These are phyloP conservation scores for Dalbergia oliveri DNA, from an alignment of 306 rosid genomes.

Conservation along the genomic window DNA sequence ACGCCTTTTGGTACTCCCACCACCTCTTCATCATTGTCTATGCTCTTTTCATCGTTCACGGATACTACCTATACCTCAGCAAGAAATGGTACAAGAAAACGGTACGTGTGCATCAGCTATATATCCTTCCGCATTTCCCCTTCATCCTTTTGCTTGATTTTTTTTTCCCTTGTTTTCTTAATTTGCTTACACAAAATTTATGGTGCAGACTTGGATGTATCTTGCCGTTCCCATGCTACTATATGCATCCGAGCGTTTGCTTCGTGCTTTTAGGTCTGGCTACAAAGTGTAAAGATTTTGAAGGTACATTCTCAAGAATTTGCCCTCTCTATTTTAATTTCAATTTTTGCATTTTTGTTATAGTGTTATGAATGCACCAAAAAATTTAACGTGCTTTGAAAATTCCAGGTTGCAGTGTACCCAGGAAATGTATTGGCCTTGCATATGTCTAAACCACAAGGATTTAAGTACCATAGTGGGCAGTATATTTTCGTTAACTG, in stretches of 20 bases:
- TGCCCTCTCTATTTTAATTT: constrained; percentile 4
- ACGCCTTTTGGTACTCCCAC: constrained; percentile 97
- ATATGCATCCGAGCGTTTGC: constrained; percentile 81
- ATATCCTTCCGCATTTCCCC: not conserved
- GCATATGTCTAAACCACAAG: constrained; percentile 87
- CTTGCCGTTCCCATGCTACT: constrained; percentile 75
- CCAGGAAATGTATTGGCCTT: constrained; percentile 93
- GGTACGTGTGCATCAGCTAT: constrained; percentile 49
- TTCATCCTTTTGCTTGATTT: not conserved
- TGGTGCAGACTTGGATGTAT: constrained; percentile 89
- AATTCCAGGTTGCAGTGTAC: constrained; percentile 86
- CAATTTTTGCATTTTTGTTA: not conserved
- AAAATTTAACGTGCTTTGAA: not conserved
- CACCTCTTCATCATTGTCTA: constrained; percentile 88
- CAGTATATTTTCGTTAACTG: constrained; percentile 87
- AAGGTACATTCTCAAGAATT: constrained; percentile 56
- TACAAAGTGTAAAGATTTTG: constrained; percentile 69
- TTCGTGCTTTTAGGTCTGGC: constrained; percentile 87
- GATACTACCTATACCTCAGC: constrained; percentile 79
- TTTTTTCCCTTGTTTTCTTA: constrained; percentile 8
- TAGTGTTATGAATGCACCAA: not conserved
- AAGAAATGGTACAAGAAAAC: constrained; percentile 90
- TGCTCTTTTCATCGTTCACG: constrained; percentile 76
- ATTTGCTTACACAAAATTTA: not conserved
- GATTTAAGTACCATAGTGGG: constrained; percentile 85